Percentiles rank a stretch among this genome's conserved stretches.
Conservation (phyloP, 495 filamentous ascomycete genomes). For the Penicillium lividum region DNA sequence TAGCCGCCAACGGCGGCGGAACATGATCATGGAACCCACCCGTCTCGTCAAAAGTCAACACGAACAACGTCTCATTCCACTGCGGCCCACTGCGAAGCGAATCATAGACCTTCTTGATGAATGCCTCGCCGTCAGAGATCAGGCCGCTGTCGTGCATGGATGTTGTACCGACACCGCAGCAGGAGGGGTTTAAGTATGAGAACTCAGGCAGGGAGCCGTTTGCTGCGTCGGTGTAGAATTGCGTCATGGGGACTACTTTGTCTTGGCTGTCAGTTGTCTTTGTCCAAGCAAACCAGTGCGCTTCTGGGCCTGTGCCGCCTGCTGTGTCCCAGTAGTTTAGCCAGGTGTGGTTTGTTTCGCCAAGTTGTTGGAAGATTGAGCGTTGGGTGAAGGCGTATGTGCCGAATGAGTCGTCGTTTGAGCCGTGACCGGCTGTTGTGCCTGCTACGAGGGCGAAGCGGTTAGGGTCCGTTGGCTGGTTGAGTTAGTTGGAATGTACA, state of each 20-base stretch:
- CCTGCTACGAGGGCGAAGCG: constrained; percentile 46
- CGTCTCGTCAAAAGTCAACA: constrained; percentile 54
- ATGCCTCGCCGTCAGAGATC: constrained; percentile 48
- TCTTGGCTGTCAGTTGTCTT: constrained; percentile 28
- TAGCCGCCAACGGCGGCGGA: constrained; percentile 41
- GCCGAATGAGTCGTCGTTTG: constrained; percentile 45
- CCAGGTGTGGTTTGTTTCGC: constrained; percentile 45
- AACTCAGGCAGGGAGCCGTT: constrained; percentile 44
- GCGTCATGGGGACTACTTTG: constrained; percentile 31
- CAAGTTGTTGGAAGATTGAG: constrained; percentile 50
- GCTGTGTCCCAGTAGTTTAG: constrained; percentile 49
- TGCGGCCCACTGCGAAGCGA: constrained; percentile 46
- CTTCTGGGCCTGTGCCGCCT: constrained; percentile 30
- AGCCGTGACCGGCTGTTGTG: constrained; percentile 48
- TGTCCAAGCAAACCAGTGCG: constrained; percentile 48
- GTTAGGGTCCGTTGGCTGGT: constrained; percentile 50
- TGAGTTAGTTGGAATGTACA: too few relatives aligned
- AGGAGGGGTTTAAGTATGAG: constrained; percentile 52
- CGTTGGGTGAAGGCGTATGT: constrained; percentile 38
- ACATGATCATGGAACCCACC: constrained; percentile 55
- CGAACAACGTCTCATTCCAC: constrained; percentile 49
- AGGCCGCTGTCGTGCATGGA: constrained; percentile 50
- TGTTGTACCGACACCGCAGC: constrained; percentile 47
- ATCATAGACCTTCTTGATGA: constrained; percentile 55
- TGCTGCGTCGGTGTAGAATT: constrained; percentile 41